These are phyloP conservation scores for Abortiporus biennis DNA, from an alignment of 1,284 basidiomycete genomes.

Conservation along the genomic window DNA sequence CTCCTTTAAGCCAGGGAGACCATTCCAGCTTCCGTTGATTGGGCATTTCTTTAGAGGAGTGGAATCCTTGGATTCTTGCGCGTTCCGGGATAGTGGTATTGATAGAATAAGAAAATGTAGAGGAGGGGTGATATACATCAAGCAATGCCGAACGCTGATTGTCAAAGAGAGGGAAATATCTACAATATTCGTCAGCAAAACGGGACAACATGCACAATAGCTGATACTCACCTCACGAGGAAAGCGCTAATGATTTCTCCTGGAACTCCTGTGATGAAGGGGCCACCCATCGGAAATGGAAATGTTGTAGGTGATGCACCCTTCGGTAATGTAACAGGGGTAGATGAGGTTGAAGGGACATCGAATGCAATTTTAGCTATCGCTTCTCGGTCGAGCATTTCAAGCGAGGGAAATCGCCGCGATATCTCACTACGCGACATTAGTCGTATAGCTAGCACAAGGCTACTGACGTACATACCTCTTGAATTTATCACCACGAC, in stretches of 20 bases:
- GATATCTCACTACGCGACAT: constrained; percentile 54
- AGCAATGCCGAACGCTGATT: constrained; percentile 61
- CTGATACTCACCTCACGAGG: constrained; percentile 58
- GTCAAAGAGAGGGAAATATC: constrained; percentile 86
- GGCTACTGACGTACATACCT: constrained; percentile 39
- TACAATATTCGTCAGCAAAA: constrained; percentile 28
- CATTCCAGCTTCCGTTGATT: constrained; percentile 80
- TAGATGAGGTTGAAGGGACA: constrained; percentile 31
- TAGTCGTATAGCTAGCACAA: constrained; percentile 4
- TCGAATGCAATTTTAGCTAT: constrained; percentile 72
- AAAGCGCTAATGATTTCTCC: constrained; percentile 67
- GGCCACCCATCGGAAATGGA: constrained; percentile 64
- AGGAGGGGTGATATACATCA: constrained; percentile 75
- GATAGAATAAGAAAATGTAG: constrained; percentile 85
- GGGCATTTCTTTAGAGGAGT: constrained; percentile 56
- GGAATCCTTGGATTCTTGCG: constrained; percentile 60
- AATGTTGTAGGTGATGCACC: constrained; percentile 56
- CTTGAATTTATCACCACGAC: constrained; percentile 53
- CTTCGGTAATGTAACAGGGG: constrained; percentile 9
- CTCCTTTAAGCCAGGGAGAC: constrained; percentile 58
- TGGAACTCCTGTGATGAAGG: constrained; percentile 74
- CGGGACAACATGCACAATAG: not conserved
- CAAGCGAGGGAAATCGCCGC: constrained; percentile 62
- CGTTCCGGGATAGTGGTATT: constrained; percentile 79
- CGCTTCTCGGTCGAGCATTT: constrained; percentile 72